Conservation (phyloP, 768 basidiomycete genomes). For the Tricholoma flavovirens region DNA sequence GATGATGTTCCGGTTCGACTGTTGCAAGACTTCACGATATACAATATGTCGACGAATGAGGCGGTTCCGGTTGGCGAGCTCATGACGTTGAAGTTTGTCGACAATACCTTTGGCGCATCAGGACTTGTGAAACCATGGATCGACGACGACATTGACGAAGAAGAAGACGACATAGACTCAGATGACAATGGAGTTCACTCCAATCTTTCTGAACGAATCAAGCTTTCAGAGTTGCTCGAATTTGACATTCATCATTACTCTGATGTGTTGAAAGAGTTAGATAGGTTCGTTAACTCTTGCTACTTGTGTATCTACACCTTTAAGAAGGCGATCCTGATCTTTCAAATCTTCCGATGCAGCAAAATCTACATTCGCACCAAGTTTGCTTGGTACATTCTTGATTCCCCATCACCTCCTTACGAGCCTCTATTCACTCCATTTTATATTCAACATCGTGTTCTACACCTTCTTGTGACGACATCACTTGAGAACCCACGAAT, state of each 20-base stretch:
- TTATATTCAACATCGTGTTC: conserved; percentile 44
- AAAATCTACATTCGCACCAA: conserved; percentile 60
- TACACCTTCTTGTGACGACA: conserved; percentile 40
- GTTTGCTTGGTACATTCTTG: conserved; percentile 68
- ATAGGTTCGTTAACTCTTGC: conserved; percentile 34
- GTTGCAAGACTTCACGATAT: conserved; percentile 50
- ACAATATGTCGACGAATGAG: conserved; percentile 30
- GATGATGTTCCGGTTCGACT: conserved; percentile 49
- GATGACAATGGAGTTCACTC: conserved; percentile 17
- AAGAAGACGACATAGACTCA: conserved; percentile 28
- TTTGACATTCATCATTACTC: conserved; percentile 41
- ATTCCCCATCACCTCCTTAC: conserved; percentile 42
- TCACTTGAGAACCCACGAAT: conserved; percentile 29
- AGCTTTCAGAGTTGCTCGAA: conserved; percentile 38
- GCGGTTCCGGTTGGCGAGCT: conserved; percentile 38
- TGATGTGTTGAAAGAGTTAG: conserved; percentile 26
- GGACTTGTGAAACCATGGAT: conserved; percentile 38
- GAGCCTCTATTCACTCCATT: conserved; percentile 38
- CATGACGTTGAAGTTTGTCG: conserved; percentile 23
- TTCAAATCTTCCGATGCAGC: conserved; percentile 27
- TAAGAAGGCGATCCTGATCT: neutral
- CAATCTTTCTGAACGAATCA: conserved; percentile 21
- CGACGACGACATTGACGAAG: conserved; percentile 25
- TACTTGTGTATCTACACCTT: neutral
- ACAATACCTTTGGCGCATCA: conserved; percentile 28